Conservation (phyloP, 805 yeast species). For the Torulaspora franciscae region DNA sequence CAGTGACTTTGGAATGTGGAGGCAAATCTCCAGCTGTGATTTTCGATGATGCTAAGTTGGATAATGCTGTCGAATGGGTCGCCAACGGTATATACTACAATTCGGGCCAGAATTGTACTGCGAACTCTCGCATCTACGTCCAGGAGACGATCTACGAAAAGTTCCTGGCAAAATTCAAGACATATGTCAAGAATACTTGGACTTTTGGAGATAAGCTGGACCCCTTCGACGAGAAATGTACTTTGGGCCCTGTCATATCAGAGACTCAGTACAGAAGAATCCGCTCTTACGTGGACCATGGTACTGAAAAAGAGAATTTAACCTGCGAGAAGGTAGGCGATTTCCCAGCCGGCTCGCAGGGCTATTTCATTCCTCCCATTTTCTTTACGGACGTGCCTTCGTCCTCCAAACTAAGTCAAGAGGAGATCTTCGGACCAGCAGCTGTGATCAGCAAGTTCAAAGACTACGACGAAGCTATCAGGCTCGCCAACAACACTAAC, state of each 20-base stretch:
- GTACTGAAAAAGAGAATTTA: slow-evolving; percentile 43
- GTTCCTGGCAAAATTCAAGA: slow-evolving; percentile 39
- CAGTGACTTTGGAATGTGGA: slow-evolving; percentile 43
- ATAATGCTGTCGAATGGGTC: slow-evolving; percentile 43
- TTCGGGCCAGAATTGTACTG: slow-evolving; percentile 57
- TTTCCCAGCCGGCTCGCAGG: slow-evolving; percentile 17
- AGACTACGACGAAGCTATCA: slow-evolving; percentile 39
- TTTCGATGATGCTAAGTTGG: slow-evolving; percentile 41
- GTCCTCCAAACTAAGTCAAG: slow-evolving; percentile 37
- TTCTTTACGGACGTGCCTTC: slow-evolving; percentile 39
- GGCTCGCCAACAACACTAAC: slow-evolving; percentile 38
- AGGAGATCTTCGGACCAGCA: slow-evolving; percentile 46
- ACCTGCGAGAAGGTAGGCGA: slow-evolving; percentile 36
- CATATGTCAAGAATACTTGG: slow-evolving; percentile 41
- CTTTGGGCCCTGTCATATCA: slow-evolving; percentile 51
- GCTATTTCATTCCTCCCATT: slow-evolving; percentile 41
- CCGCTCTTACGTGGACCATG: slow-evolving; percentile 41
- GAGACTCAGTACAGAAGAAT: slow-evolving; percentile 42
- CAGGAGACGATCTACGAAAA: slow-evolving; percentile 48
- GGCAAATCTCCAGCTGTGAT: slow-evolving; percentile 45
- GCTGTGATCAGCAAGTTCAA: slow-evolving; percentile 37
- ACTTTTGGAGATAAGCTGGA: slow-evolving; percentile 52
- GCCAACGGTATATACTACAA: slow-evolving; percentile 49
- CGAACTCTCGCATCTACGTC: slow-evolving; percentile 52
- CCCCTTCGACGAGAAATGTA: slow-evolving; percentile 38